These are phyloP conservation scores for Olyra latifolia DNA, from an alignment of 176 grass and related monocot species.

Conservation along the genomic window DNA sequence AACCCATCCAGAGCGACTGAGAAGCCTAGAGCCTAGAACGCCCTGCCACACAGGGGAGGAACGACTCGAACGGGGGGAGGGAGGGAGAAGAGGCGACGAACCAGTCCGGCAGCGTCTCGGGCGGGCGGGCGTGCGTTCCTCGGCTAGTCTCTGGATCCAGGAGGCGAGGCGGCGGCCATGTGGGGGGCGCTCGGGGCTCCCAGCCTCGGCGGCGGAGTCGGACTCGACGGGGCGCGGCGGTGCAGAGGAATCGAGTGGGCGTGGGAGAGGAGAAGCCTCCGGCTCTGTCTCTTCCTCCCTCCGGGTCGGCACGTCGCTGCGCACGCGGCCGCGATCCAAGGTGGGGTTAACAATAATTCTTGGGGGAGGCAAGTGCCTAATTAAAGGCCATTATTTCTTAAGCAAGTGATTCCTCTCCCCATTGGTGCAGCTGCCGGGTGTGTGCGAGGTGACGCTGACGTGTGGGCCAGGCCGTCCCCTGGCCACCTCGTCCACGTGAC, in stretches of 20 bases:
- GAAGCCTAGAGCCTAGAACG: background rate
- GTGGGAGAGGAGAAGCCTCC: too few species aligned
- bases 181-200: background rate
- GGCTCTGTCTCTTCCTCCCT: background rate
- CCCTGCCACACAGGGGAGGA: background rate
- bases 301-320: slow-evolving; percentile 20
- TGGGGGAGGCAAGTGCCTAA: background rate
- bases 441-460: background rate
- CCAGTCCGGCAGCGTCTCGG: background rate
- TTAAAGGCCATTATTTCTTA: slow-evolving; percentile 12
- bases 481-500: background rate
- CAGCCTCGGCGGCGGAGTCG: background rate
- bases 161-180: slow-evolving; percentile 3
- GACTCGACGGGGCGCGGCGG: background rate
- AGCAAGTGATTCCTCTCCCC: background rate
- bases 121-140: background rate
- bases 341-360: slow-evolving; percentile 25
- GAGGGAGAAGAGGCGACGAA: background rate
- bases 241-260: slow-evolving; percentile 27
- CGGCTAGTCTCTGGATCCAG: background rate
- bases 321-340: slow-evolving; percentile 43
- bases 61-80: background rate
- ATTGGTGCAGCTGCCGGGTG: background rate
- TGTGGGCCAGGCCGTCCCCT: background rate
- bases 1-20: background rate